Base-by-base conservation (phyloP, 306 rosid genomes). In the Dalbergia oliveri region DNA sequence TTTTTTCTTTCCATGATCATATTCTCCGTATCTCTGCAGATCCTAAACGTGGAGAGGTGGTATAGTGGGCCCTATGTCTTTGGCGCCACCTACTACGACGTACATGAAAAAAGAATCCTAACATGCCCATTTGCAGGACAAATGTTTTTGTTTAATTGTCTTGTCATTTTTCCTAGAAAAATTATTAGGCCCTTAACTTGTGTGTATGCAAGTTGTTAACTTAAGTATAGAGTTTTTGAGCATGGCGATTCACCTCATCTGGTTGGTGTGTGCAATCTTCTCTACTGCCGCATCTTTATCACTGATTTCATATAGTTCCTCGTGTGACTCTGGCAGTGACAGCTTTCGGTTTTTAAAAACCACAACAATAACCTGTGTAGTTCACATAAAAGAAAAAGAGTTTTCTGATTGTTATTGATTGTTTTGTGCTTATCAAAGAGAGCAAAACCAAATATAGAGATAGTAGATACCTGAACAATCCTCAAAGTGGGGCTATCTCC, bases 401-500 rank as follows among this genome's bases (percentile, higher is more conserved):
- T 35, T 56, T 49, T 31, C 12, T 31, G 5, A 0, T 19, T 18
- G 11, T 34, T 62, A 49, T 69, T 3, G 31, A 26, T 66, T 49
- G 37, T 21, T 9, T 63, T 50, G 61, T 34, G 51, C 31, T 57
- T 49, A 49, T 6, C 0, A n/a, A 35, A 26, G 31, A 1, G n/a
- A 67, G 43, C 9, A 41, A 57, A n/a, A 8, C 1, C 15, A 37
- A n/a, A 76, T 2, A 56, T 15, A 62, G 66, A 71, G 26, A 31
- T 21, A 66, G 50, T 33, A 69, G 5, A n/a, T 12, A 87, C 96
- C 93, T 84, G 93, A 79, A 56, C 68, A 57, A 93, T 80, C 68
- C 91, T 91, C 26, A 84, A 16, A 31, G 80, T 57, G 67, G 98
- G 94, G 81, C 98, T 91, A 19, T 89, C 81, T 23, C 85, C 89